These are phyloP conservation scores for Calonectria henricotiae DNA, from an alignment of 2,329 filamentous ascomycete genomes.

Conservation along the genomic window DNA sequence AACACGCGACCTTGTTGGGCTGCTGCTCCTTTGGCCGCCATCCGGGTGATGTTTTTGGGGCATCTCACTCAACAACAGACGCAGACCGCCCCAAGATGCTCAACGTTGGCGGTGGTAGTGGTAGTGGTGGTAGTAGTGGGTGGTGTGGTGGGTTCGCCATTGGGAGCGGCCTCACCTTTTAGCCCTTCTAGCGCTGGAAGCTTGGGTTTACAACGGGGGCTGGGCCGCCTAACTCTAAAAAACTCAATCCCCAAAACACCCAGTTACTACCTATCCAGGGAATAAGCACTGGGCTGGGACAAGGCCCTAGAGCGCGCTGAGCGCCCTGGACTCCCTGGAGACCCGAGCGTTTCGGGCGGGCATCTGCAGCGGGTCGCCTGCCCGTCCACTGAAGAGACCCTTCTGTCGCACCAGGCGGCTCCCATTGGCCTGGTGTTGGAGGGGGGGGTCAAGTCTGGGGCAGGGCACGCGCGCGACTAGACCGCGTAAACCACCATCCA, in stretches of 20 bases:
- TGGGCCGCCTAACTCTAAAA: constrained; percentile 17
- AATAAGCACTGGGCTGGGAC: background rate
- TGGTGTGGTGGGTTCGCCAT: background rate
- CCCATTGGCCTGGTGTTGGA: constrained; percentile 22
- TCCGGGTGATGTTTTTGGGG: background rate
- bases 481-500: constrained; percentile 53
- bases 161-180: background rate
- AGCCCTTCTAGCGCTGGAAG: background rate
- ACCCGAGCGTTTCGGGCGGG: constrained; percentile 12
- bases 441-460: constrained; percentile 4
- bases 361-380: constrained; percentile 28
- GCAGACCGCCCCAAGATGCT: constrained; percentile 13
- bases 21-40: background rate
- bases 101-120: background rate
- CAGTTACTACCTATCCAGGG: background rate
- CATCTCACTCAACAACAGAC: background rate
- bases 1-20: background rate
- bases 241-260: constrained; percentile 8
- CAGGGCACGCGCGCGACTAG: constrained; percentile 53
- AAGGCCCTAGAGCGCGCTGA: background rate
- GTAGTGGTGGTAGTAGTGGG: background rate
- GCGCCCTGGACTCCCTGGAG: constrained; percentile 12
- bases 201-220: constrained; percentile 9
- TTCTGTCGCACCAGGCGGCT: constrained; percentile 4
- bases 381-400: constrained; percentile 13